A percentile compares a stretch with the other conserved stretches of the same genome.
Conservation (phyloP, 2,329 filamentous ascomycete genomes). For the Shiraia sp. region DNA sequence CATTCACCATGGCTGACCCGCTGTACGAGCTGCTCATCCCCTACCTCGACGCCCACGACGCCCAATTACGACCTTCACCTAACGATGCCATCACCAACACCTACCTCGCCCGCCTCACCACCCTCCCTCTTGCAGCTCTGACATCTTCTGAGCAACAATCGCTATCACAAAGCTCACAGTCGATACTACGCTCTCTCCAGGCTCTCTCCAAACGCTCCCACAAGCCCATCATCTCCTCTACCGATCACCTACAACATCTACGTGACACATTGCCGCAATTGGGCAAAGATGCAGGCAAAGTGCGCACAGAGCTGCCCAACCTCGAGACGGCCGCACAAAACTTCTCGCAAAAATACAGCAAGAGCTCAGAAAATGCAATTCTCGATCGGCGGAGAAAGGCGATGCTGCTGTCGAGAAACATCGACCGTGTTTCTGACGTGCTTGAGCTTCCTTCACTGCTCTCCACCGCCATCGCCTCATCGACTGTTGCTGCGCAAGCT, state of each 20-base stretch:
- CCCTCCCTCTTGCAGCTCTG: slow-evolving; percentile 74
- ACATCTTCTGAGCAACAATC: slow-evolving; percentile 75
- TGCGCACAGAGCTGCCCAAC: slow-evolving; percentile 73
- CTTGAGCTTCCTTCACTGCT: slow-evolving; percentile 87
- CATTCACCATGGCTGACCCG: slow-evolving; percentile 55
- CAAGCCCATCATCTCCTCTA: slow-evolving; percentile 79
- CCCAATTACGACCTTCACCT: slow-evolving; percentile 45
- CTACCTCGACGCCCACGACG: slow-evolving; percentile 55
- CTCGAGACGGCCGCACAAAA: slow-evolving; percentile 77
- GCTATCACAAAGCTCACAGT: slow-evolving; percentile 79
- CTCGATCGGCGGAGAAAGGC: slow-evolving; percentile 77
- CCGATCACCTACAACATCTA: slow-evolving; percentile 75
- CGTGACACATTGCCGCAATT: slow-evolving; percentile 72
- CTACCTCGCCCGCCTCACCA: slow-evolving; percentile 79
- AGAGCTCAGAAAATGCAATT: slow-evolving; percentile 65
- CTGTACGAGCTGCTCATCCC: slow-evolving; percentile 74
- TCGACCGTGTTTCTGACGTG: slow-evolving; percentile 86
- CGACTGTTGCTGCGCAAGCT: slow-evolving; percentile 55
- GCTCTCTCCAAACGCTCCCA: slow-evolving; percentile 87
- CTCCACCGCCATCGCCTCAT: slow-evolving; percentile 72
- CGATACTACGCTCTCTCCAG: slow-evolving; percentile 80
- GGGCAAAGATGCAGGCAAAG: slow-evolving; percentile 64
- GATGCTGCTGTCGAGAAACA: slow-evolving; percentile 80
- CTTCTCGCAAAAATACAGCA: slow-evolving; percentile 84
- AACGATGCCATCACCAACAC: slow-evolving; percentile 60